These are phyloP conservation scores for Chaetomiaceae sp. DNA, from an alignment of 2,329 filamentous ascomycete species.

Conservation along the genomic window DNA sequence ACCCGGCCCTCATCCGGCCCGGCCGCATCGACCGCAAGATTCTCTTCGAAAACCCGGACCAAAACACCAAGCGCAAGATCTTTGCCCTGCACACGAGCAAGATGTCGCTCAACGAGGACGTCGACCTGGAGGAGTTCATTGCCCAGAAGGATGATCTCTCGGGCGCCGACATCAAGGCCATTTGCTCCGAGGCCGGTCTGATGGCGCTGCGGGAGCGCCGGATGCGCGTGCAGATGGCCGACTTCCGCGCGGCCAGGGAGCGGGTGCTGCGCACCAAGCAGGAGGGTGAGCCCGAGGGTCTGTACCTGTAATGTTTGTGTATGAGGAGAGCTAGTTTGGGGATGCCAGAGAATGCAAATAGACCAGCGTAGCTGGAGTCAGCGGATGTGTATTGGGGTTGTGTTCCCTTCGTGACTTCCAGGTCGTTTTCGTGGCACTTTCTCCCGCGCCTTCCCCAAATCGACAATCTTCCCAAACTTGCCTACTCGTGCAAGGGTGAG, in stretches of 20 bases:
- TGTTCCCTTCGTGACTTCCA: too few relatives aligned
- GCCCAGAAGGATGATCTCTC: conserved; percentile 96
- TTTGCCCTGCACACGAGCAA: conserved; percentile 97
- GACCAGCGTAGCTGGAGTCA: conserved; percentile 5
- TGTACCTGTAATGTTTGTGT: conserved; percentile 75
- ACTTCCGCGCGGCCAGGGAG: conserved; percentile 89
- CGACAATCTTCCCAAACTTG: too few relatives aligned
- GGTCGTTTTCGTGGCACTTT: too few relatives aligned
- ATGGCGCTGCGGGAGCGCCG: conserved; percentile 90
- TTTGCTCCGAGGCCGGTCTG: conserved; percentile 94
- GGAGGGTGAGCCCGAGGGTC: conserved; percentile 93
- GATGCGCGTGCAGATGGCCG: conserved; percentile 98
- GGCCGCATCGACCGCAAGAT: conserved; percentile 99
- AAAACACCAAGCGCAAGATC: conserved; percentile 96
- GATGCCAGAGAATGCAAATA: conserved; percentile 11
- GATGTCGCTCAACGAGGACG: conserved; percentile 93
- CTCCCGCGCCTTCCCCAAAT: too few relatives aligned
- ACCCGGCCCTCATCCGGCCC: conserved; percentile 91
- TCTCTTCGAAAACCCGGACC: conserved; percentile 62
- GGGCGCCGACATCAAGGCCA: conserved; percentile 97
- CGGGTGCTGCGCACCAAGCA: conserved; percentile 97
- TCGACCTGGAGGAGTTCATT: conserved; percentile 98
- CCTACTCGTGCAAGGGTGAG: too few relatives aligned
- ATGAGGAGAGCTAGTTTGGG: conserved; percentile 11
- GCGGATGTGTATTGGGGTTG: neutral